Conservation (phyloP, 2,329 filamentous ascomycete genomes). For the Pseudocercospora vitis region DNA sequence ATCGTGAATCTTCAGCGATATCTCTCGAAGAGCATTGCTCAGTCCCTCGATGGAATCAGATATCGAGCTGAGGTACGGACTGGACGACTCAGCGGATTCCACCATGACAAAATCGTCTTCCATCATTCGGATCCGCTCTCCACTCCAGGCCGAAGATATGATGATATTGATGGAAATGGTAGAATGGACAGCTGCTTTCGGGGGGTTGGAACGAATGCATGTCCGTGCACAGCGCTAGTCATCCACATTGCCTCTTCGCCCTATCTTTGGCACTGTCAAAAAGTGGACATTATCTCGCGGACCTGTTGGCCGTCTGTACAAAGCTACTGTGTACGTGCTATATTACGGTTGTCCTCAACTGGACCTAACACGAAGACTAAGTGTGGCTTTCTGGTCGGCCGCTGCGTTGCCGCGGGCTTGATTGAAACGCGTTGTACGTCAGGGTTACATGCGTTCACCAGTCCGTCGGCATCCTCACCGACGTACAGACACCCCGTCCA, state of each 20-base stretch:
- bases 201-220: too few species aligned
- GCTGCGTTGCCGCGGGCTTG: too few species aligned
- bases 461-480: not conserved
- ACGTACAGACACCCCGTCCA: not conserved
- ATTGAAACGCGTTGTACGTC: not conserved
- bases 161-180: slow-evolving; percentile 1
- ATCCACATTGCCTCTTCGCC: not conserved
- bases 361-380: too few species aligned
- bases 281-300: not conserved
- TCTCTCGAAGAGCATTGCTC: slow-evolving; percentile 43
- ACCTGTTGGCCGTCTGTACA: not conserved
- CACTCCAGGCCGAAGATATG: not conserved
- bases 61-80: slow-evolving; percentile 33
- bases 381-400: too few species aligned
- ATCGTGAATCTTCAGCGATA: slow-evolving; percentile 55
- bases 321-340: not conserved
- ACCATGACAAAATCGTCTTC: slow-evolving; percentile 20
- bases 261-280: too few species aligned
- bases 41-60: slow-evolving; percentile 45
- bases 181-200: too few species aligned
- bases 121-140: not conserved
- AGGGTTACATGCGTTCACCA: not conserved
- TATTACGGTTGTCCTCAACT: too few species aligned
- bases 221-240: not conserved
- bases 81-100: not conserved